phyloP scores from a whole-genome alignment of 2,329 filamentous ascomycete genomes.

The Dactylellina drechsleri region DNA sequence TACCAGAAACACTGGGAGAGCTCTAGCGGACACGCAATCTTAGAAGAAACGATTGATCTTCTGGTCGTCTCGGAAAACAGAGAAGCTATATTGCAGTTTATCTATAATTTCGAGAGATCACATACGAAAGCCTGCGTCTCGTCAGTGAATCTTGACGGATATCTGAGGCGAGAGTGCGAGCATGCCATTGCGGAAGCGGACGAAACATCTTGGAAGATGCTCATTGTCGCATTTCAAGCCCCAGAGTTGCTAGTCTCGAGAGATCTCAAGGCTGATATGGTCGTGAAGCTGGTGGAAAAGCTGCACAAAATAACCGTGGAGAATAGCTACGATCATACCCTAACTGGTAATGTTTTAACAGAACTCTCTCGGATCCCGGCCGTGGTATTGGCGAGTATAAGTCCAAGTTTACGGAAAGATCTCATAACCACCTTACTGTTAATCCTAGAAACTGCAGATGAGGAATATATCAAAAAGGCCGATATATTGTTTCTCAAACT shows the following conservation, averaged over 20 bases:
- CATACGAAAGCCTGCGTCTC: slow-evolving; percentile 40
- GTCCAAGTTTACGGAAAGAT: slow-evolving; percentile 30
- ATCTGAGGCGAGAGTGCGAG: slow-evolving; percentile 42
- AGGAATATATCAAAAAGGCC: slow-evolving; percentile 44
- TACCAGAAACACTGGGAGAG: slow-evolving; percentile 52
- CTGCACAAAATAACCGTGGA: slow-evolving; percentile 37
- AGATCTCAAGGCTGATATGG: slow-evolving; percentile 46
- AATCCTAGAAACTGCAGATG: slow-evolving; percentile 40
- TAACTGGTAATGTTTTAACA: slow-evolving; percentile 46
- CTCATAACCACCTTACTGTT: slow-evolving; percentile 34
- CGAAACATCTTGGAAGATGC: slow-evolving; percentile 51
- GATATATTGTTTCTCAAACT: slow-evolving; percentile 50
- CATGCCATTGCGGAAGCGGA: slow-evolving; percentile 41
- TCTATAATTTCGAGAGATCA: slow-evolving; percentile 50
- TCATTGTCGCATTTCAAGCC: slow-evolving; percentile 48
- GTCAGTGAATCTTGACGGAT: slow-evolving; percentile 47
- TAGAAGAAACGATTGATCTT: slow-evolving; percentile 48
- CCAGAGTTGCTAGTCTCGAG: slow-evolving; percentile 46
- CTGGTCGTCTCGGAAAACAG: slow-evolving; percentile 42
- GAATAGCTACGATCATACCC: slow-evolving; percentile 23
- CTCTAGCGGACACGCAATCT: slow-evolving; percentile 34
- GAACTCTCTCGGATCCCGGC: slow-evolving; percentile 42
- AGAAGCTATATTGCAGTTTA: slow-evolving; percentile 51
- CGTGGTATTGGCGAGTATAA: slow-evolving; percentile 41
- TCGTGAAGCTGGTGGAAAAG: slow-evolving; percentile 33